Conservation (phyloP, 495 filamentous ascomycete species). For the Hypoxylon cercidicola region DNA sequence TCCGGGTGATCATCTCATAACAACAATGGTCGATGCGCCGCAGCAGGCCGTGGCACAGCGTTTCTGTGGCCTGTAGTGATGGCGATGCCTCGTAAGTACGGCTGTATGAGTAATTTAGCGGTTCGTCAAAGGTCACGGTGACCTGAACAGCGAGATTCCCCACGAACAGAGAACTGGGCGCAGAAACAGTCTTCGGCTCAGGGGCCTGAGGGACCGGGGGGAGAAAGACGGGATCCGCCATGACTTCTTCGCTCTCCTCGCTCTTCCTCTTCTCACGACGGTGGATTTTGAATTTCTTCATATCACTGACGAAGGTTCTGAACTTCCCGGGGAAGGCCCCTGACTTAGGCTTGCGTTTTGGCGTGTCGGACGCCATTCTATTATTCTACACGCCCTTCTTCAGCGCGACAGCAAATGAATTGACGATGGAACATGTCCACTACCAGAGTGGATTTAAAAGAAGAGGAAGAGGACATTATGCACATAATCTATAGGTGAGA, state of each 20-base stretch:
- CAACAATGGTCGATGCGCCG: conserved; percentile 60
- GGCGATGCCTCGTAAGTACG: conserved; percentile 55
- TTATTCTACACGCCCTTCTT: conserved; percentile 11
- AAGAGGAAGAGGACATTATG: conserved; percentile 10
- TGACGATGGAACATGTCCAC: conserved; percentile 23
- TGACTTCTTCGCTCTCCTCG: conserved; percentile 22
- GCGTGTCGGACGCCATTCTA: conserved; percentile 32
- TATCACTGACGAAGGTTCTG: conserved; percentile 44
- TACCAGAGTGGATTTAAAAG: conserved; percentile 10
- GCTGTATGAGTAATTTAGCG: conserved; percentile 52
- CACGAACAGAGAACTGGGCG: conserved; percentile 31
- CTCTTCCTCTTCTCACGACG: conserved; percentile 31
- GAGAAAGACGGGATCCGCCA: conserved; percentile 22
- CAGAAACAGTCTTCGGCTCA: conserved; percentile 30
- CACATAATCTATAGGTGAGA: conserved; percentile 27
- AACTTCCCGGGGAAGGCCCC: conserved; percentile 40
- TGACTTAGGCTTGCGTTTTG: conserved; percentile 29
- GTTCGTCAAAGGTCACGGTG: conserved; percentile 57
- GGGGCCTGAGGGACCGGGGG: conserved; percentile 1
- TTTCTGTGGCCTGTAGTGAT: conserved; percentile 50
- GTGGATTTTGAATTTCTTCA: conserved; percentile 41
- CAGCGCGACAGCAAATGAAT: conserved; percentile 18
- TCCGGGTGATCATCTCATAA: conserved; percentile 58
- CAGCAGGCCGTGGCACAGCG: conserved; percentile 54
- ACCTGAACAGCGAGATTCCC: conserved; percentile 51